These are phyloP conservation scores for Pseudocercospora eumusae DNA, from an alignment of 2,329 filamentous ascomycete genomes.

Conservation along the genomic window DNA sequence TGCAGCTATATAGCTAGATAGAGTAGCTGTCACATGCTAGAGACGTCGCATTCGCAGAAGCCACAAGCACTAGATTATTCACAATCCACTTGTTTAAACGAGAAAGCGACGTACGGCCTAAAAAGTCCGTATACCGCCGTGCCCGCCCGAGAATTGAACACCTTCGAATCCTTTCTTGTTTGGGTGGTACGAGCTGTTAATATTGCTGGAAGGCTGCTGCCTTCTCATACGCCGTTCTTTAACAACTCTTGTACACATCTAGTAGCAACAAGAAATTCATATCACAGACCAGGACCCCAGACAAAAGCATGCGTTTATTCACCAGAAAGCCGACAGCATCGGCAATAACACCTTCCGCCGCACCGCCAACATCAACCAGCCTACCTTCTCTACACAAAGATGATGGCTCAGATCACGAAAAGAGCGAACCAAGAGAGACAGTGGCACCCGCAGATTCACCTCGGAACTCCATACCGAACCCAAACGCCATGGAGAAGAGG, in stretches of 20 bases:
- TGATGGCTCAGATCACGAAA: constrained; percentile 21
- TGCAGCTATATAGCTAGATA: neutral
- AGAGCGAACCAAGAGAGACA: neutral
- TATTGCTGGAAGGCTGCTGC: neutral
- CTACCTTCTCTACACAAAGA: constrained; percentile 18
- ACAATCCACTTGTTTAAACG: neutral
- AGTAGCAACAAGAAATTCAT: constrained; percentile 1
- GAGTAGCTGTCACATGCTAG: neutral
- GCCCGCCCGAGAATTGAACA: neutral
- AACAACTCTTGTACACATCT: no score
- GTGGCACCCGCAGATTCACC: constrained; percentile 12
- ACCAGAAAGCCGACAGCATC: constrained; percentile 22
- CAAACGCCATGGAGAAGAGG: constrained; percentile 25
- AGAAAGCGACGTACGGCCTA: neutral
- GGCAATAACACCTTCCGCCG: constrained; percentile 10
- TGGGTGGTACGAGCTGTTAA: neutral
- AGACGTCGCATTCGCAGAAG: neutral
- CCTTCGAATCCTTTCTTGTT: neutral
- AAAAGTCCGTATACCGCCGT: constrained; percentile 1
- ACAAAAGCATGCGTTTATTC: constrained; percentile 28
- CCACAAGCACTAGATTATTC: neutral
- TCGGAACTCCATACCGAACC: constrained; percentile 11
- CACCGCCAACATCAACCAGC: constrained; percentile 12
- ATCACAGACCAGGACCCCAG: constrained; percentile 1
- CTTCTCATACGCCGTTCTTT: neutral